Conservation (phyloP, 768 basidiomycete species). For the Lepiota subincarnata region DNA sequence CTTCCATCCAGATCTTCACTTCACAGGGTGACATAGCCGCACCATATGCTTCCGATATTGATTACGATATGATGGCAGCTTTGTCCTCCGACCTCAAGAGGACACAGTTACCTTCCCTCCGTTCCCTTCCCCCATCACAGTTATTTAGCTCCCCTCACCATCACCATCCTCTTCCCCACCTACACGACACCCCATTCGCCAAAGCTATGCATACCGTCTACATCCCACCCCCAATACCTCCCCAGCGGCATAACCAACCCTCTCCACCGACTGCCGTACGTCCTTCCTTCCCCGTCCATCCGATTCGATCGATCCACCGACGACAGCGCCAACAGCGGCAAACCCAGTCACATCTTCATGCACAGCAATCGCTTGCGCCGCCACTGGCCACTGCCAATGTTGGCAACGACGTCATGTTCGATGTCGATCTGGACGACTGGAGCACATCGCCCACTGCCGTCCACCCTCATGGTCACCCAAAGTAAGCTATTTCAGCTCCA, state of each 20-base stretch:
- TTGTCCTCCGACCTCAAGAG: slow-evolving; percentile 11
- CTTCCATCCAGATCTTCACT: slow-evolving; percentile 17
- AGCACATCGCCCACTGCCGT: slow-evolving; percentile 12
- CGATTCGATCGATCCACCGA: slow-evolving; percentile 9
- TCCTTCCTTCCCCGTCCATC: slow-evolving; percentile 12
- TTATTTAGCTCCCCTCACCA: slow-evolving; percentile 10
- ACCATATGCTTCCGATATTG: slow-evolving; percentile 15
- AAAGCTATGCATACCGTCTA: slow-evolving; percentile 15
- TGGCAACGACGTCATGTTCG: slow-evolving; percentile 16
- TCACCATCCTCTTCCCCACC: slow-evolving; percentile 12
- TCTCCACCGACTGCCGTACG: slow-evolving; percentile 17
- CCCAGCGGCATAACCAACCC: slow-evolving; percentile 16
- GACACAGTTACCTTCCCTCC: slow-evolving; percentile 10
- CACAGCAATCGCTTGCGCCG: slow-evolving; percentile 16
- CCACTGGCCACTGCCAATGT: slow-evolving; percentile 12
- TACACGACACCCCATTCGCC: slow-evolving; percentile 8
- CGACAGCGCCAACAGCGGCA: slow-evolving; percentile 15
- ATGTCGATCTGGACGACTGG: slow-evolving; percentile 26
- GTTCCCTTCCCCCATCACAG: slow-evolving; percentile 8
- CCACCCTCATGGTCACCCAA: slow-evolving; percentile 12
- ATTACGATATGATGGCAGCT: slow-evolving; percentile 12
- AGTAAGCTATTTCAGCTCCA: slow-evolving; percentile 11
- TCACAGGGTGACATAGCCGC: slow-evolving; percentile 16
- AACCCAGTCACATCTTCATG: slow-evolving; percentile 16
- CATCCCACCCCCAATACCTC: slow-evolving; percentile 1